Base-by-base conservation (phyloP, 495 filamentous ascomycete species). In the Penicillium crystallinum region DNA sequence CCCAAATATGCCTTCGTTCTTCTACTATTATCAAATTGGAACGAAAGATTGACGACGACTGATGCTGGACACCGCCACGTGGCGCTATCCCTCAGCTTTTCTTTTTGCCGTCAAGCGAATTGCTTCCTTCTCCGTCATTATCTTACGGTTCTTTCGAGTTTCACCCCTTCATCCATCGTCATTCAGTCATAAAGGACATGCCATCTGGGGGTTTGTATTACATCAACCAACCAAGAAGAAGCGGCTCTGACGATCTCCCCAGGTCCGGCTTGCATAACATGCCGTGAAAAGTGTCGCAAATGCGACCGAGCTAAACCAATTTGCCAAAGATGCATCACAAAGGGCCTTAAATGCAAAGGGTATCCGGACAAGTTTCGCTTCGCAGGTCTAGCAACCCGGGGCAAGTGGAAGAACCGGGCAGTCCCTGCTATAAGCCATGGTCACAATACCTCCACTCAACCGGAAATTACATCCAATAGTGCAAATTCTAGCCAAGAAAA, bases 321-420 rank as follows among this genome's bases (percentile, higher is more conserved):
- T 10, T 69, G 66, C 46, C 49, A 59, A 18, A 59, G 66, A 30
- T 69, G 66, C 35, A 51, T 60, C 10, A 52, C 59, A 17, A 69
- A 67, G 35, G 66, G 66, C 18, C 37, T 50, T 34, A 27, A 61
- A 49, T 73, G 70, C 37, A 61, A 53, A 34, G 70, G 68, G 8
- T 73, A 73, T 56, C 70, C 70, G 1, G 70, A 73, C 18, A 70
- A 71, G 21, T 73, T 70, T 45, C 61, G 66, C 6, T 73, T 73
- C 31, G 69, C 66, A 50, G 68, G 70, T 5, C 58, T 71, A 12
- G 66, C 70, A 18, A 71, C 63, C 42, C 66, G 68, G 10, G 68
- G 70, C 1, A 69, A 70, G 39, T 71, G 68, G 70, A 73, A 68
- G 38, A 54, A 55, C 38, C 42, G 46, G 31, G 52, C 27, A 8